A percentile compares a stretch with the other conserved stretches of the same genome.
Evolutionary conservation across 2,329 filamentous ascomycete genomes (phyloP).

Genomic region (Claviceps citrina): DNA sequence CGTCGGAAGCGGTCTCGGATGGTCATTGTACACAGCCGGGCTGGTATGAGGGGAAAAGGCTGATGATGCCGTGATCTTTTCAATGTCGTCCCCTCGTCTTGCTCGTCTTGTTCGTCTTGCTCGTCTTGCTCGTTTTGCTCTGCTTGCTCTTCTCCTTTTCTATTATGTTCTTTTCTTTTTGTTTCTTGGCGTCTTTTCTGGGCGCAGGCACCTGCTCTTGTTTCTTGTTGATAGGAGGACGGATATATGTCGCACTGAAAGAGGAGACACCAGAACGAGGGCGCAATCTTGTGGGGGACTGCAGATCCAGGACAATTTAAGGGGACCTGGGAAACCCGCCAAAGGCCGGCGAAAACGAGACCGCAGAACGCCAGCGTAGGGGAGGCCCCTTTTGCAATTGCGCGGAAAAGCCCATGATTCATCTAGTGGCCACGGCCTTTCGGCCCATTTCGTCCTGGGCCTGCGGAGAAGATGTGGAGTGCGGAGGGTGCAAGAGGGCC

Average conservation of each 20-base stretch:
- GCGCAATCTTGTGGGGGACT: not conserved
- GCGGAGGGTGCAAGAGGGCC: constrained; percentile 6
- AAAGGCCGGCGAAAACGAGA: not conserved
- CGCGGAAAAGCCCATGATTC: not conserved
- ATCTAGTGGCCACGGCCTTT: constrained; percentile 4
- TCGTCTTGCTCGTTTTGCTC: not conserved
- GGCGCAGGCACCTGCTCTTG: too few species aligned
- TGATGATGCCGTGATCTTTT: not conserved
- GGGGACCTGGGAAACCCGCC: not conserved
- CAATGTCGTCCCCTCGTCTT: not conserved
- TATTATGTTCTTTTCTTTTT: not conserved
- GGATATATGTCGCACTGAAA: constrained; percentile 3
- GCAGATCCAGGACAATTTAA: constrained; percentile 4
- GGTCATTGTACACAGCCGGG: constrained; percentile 24
- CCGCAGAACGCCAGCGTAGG: not conserved
- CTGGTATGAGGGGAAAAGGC: not conserved
- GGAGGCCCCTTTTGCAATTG: too few species aligned
- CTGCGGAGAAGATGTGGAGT: constrained; percentile 6
- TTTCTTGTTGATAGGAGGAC: too few species aligned
- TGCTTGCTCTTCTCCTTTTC: not conserved
- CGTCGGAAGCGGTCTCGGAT: constrained; percentile 28
- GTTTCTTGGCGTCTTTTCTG: not conserved
- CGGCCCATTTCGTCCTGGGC: constrained; percentile 6
- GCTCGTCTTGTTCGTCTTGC: too few species aligned
- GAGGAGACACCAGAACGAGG: not conserved